Percentiles rank a stretch among this genome's conserved stretches.
Conservation (phyloP, 202 grass and related monocot genomes). For the Saccharum hybrid region DNA sequence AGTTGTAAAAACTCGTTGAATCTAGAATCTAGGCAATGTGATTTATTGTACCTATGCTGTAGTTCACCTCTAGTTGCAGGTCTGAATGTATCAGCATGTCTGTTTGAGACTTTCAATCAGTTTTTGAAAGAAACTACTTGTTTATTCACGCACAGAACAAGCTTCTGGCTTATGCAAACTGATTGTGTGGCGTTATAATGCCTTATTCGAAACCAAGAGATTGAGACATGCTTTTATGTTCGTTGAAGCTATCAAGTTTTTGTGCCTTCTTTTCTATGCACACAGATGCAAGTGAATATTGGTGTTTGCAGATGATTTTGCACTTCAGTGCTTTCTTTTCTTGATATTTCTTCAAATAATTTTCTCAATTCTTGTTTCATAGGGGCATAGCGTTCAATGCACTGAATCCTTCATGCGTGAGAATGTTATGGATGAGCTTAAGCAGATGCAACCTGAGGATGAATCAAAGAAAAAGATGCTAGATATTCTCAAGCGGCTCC, state of each 20-base stretch:
- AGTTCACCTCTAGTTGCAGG: background rate
- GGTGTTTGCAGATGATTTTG: constrained; percentile 32
- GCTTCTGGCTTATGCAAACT: background rate
- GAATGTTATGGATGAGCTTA: constrained; percentile 91
- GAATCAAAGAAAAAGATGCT: constrained; percentile 84
- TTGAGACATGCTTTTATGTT: no score
- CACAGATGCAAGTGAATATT: background rate
- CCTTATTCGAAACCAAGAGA: background rate
- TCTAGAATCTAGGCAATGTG: background rate
- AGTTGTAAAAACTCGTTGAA: background rate
- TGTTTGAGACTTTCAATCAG: background rate
- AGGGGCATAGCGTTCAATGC: constrained; percentile 83
- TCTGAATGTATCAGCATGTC: background rate
- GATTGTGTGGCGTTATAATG: background rate
- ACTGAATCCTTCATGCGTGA: constrained; percentile 88
- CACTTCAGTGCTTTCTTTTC: background rate
- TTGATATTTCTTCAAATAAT: constrained; percentile 22
- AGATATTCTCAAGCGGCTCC: constrained; percentile 86
- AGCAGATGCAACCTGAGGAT: constrained; percentile 88
- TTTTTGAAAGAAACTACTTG: constrained; percentile 16
- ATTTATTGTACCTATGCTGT: background rate
- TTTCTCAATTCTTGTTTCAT: constrained; percentile 5
- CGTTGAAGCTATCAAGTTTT: background rate
- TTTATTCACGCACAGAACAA: background rate
- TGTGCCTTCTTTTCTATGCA: background rate